Base-by-base conservation (phyloP, 2,329 filamentous ascomycete genomes). In the Alternaria alternata region DNA sequence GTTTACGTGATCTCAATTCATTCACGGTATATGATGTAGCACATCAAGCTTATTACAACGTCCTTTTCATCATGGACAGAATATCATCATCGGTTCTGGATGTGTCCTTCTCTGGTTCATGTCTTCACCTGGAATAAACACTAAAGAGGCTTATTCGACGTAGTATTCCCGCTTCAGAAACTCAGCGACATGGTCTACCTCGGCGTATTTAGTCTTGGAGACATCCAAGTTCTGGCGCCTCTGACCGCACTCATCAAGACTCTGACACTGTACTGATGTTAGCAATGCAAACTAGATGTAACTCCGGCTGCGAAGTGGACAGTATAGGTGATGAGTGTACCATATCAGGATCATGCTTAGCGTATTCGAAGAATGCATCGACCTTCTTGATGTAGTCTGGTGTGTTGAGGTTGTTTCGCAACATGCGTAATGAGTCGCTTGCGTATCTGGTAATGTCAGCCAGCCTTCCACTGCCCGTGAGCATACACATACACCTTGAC, bases 81-180 rank as follows among this genome's bases (percentile, higher is more conserved):
- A 41, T 26, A 14, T 41, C 12, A 38, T 41, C 16, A 20, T 18
- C 7, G 7, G 9, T 34, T 16, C 18, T 44, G 12, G 16, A 28
- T 48, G 11, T 7, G 22, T 46, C 14, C 26, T 28, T 7, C 18
- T n/a, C 16, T n/a, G 26, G 28, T 14, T 24, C 28, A 36, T 20
- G 30, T 26, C 16, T 8, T 16, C 11, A 11, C 46, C 34, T 28
- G 49, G 4, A 38, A 14, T 46, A 28, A 4, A 26, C 24, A 5
- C 24, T 7, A 6, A 24, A 20, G 4, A 20, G 5, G 3, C 26
- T 16, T 53, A 70, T 22, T 28, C 54, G 22, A 66, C 63, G 41
- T 71, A 71, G 51, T 75, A 71, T 44, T 73, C 65, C 22, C 70
- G 66, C 43, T 66, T 48, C 18, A 75, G 44, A 22, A 65, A 71